Evolutionary conservation across 257 asterid species (phyloP).

Genomic region (Fraxinus pennsylvanica): DNA sequence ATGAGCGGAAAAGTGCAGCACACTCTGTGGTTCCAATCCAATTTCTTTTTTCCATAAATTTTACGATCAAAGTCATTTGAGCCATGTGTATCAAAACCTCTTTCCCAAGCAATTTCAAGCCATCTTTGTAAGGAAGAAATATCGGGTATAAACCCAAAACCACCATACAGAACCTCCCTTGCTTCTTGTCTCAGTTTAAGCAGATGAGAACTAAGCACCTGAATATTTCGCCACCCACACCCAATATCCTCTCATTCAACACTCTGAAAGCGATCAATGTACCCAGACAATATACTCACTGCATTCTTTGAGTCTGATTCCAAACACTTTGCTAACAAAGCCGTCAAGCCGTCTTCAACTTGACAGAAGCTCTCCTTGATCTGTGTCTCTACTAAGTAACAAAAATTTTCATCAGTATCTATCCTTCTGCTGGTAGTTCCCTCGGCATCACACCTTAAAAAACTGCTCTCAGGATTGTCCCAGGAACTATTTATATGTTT

Average conservation of each 20-base stretch:
- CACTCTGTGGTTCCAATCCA: constrained; percentile 97
- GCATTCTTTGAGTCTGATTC: constrained; percentile 56
- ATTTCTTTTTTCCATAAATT: constrained; percentile 59
- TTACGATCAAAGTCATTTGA: constrained; percentile 61
- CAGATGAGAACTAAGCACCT: constrained; percentile 90
- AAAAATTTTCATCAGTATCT: constrained; percentile 31
- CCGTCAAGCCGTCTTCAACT: constrained; percentile 32
- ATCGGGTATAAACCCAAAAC: constrained; percentile 77
- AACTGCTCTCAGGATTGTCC: constrained; percentile 34
- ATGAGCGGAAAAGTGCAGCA: constrained; percentile 83
- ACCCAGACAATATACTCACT: constrained; percentile 42
- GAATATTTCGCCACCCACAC: constrained; percentile 98
- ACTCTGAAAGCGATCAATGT: constrained; percentile 78
- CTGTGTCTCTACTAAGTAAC: constrained; percentile 43
- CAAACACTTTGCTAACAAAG: constrained; percentile 41
- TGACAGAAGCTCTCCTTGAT: constrained; percentile 38
- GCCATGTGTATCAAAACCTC: constrained; percentile 73
- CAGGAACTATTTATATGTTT: constrained; percentile 15
- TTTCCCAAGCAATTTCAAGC: constrained; percentile 89
- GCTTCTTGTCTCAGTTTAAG: constrained; percentile 63
- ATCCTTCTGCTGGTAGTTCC: constrained; percentile 25
- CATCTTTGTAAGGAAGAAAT: constrained; percentile 73
- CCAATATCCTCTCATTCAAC: constrained; percentile 57
- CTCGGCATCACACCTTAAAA: constrained; percentile 30
- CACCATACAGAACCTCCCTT: constrained; percentile 63